phyloP scores from a whole-genome alignment of 2,329 filamentous ascomycete genomes.

The Colletotrichum eremochloae region DNA sequence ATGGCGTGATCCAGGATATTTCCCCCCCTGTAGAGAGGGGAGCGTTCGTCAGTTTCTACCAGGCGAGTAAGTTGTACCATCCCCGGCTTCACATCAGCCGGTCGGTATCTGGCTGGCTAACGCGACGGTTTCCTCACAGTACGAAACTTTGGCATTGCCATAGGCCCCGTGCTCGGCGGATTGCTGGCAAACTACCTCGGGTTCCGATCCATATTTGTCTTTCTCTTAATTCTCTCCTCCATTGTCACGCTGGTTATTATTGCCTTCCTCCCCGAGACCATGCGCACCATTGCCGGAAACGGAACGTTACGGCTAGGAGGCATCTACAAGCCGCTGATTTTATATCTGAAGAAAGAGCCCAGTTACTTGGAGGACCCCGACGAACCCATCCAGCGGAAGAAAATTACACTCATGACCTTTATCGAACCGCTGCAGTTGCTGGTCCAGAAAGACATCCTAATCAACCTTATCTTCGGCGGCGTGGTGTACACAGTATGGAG shows the following conservation, averaged over 20 bases:
- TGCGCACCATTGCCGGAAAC: slow-evolving; percentile 48
- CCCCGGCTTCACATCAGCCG: neutral
- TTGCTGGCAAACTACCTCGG: slow-evolving; percentile 46
- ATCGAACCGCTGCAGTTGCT: slow-evolving; percentile 55
- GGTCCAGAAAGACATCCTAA: slow-evolving; percentile 57
- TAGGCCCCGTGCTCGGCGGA: slow-evolving; percentile 53
- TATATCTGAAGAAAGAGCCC: slow-evolving; percentile 36
- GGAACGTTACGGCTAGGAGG: slow-evolving; percentile 45
- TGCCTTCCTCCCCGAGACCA: slow-evolving; percentile 48
- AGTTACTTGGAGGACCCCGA: slow-evolving; percentile 41
- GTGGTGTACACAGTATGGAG: slow-evolving; percentile 57
- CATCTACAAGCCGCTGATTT: slow-evolving; percentile 47
- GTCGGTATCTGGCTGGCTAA: slow-evolving; percentile 5
- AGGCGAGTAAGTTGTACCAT: slow-evolving; percentile 47
- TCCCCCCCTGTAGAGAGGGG: slow-evolving; percentile 48
- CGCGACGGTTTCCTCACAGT: slow-evolving; percentile 40
- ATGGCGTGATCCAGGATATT: slow-evolving; percentile 52
- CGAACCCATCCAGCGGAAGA: slow-evolving; percentile 30
- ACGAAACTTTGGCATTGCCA: slow-evolving; percentile 48
- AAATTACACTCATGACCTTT: slow-evolving; percentile 50
- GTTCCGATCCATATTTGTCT: slow-evolving; percentile 51
- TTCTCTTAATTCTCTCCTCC: slow-evolving; percentile 26
- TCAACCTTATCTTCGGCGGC: slow-evolving; percentile 58
- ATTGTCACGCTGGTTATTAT: slow-evolving; percentile 42
- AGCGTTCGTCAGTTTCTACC: slow-evolving; percentile 50